Evolutionary conservation across 2,329 filamentous ascomycete genomes (phyloP), one percentile per base, ranked within the genome.

Genomic region (Diaporthe aspalathi): DNA sequence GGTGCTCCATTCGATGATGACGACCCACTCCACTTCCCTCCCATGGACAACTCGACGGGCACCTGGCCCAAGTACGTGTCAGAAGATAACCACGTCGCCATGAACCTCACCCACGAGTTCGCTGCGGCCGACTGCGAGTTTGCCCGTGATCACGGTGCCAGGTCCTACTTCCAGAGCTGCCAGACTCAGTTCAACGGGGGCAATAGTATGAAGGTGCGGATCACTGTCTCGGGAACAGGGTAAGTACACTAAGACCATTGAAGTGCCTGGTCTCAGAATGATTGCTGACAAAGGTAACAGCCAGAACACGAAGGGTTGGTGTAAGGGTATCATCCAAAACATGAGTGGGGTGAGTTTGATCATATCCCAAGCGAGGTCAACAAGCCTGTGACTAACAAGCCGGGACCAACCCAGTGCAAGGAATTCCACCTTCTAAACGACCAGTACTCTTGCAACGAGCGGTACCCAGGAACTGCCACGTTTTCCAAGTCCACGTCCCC

Each of bases 21-120:
- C 17, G 20, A 68, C n/a, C n/a, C n/a, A n/a, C 66, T 68, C 16
- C 24, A 68, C 11, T 60, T 56, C 24, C 66, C 66, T 40, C 66
- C 66, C 1, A 17, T 6, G 7, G 52, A 68, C 12, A 68, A 60
- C 52, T 60, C 66, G 3, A 68, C 52, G 12, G 66, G 66, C 8
- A 16, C 22, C 50, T 68, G 52, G 66, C 38, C 3, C 7, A 35
- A n/a, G 8, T 56, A 27, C 12, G 45, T 29, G 8, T 47, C 62
- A 29, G 17, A 12, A 38, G 35, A 38, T 11, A 32, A 45, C 66
- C 24, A 68, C 52, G 17, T 3, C 38, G 38, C 52, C 7, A 12
- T 5, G 52, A 50, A 57, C 66, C 29, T 60, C 17, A 35, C 52
- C 5, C 2, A 60, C n/a, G 40, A 68, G 14, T 57, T 57, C 9